Evolutionary conservation across 345 rosid genomes (phyloP).

Genomic region (Microcos paniculata): DNA sequence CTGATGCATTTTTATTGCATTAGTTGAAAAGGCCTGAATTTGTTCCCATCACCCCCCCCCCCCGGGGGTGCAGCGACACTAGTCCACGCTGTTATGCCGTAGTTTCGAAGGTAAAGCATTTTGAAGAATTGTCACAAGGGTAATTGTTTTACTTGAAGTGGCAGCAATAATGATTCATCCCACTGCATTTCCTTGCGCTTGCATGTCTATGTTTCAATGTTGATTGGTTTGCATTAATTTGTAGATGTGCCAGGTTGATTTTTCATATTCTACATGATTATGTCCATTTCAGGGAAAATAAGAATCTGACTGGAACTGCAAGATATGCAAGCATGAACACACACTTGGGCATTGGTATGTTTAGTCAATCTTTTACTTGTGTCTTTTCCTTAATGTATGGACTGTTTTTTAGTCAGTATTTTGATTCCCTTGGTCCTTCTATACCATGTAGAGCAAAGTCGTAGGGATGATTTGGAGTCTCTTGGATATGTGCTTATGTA

Average conservation of each 20-base stretch:
- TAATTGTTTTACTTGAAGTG: not conserved
- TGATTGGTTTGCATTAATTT: not conserved
- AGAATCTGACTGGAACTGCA: slow-evolving; percentile 97
- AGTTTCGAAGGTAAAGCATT: not conserved
- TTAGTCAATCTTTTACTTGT: not conserved
- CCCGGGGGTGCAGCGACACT: no score
- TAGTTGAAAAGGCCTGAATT: not conserved
- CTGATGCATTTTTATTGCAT: not conserved
- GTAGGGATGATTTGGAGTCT: slow-evolving; percentile 97
- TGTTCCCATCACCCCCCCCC: not conserved
- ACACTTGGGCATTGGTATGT: slow-evolving; percentile 91
- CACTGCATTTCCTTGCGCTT: not conserved
- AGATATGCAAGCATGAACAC: slow-evolving; percentile 99
- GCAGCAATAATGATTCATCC: not conserved
- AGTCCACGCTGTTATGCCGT: no score
- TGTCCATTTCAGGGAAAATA: slow-evolving; percentile 69
- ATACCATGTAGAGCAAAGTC: slow-evolving; percentile 78
- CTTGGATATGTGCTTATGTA: slow-evolving; percentile 98
- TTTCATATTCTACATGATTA: not conserved
- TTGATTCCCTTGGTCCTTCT: not conserved
- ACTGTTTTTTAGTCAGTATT: not conserved
- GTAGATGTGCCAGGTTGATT: not conserved
- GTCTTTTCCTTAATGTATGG: not conserved
- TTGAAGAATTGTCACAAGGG: not conserved
- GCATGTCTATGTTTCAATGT: not conserved